Evolutionary conservation across 2,329 filamentous ascomycete species (phyloP), one percentile per base, ranked within the genome.

Genomic region (Plenodomus lindquistii): DNA sequence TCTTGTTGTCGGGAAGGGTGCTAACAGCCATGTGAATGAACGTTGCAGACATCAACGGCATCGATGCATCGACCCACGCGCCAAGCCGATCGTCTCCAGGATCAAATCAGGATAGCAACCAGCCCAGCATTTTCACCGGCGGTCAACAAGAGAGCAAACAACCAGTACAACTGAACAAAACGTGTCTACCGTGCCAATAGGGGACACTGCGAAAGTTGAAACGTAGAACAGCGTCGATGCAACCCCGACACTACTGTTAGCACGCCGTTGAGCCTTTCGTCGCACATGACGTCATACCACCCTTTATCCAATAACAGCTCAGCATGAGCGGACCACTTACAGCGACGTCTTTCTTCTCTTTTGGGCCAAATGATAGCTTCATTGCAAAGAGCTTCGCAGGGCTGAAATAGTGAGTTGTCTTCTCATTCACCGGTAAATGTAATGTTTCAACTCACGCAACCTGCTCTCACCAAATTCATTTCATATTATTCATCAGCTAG

Each of bases 321-420:
- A 57, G 53, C 44, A 71, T 71, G 67, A 63, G 55, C 24, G 48
- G 46, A 44, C 54, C 49, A 16, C 49, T 52, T 11, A 65, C 51
- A 46, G 57, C 44, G 37, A 56, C 55, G 4, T 66, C 59, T 1
- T 71, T 71, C 54, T 68, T 72, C 48, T 66, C 67, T 4, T 71
- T 72, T 49, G 69, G 67, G 4, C 55, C 55, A 5, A 53, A 66
- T 11, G 67, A 70, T 36, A 63, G 66, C 42, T 71, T 66, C 41
- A 60, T 72, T 1, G 67, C 63, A 2, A 68, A 63, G 34, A 67
- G 60, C 24, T 63, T 59, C 41, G 59, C 62, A 18, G 69, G 69
- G 3, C 35, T 71, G 6, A 58, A 55, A 44, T 65, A 68, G 69
- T 72, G 60, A 19, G 65, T 57, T 18, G 10, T 6, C 24, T 8